Conservation (phyloP, 2,329 filamentous ascomycete genomes). For the Aureobasidium zeae region DNA sequence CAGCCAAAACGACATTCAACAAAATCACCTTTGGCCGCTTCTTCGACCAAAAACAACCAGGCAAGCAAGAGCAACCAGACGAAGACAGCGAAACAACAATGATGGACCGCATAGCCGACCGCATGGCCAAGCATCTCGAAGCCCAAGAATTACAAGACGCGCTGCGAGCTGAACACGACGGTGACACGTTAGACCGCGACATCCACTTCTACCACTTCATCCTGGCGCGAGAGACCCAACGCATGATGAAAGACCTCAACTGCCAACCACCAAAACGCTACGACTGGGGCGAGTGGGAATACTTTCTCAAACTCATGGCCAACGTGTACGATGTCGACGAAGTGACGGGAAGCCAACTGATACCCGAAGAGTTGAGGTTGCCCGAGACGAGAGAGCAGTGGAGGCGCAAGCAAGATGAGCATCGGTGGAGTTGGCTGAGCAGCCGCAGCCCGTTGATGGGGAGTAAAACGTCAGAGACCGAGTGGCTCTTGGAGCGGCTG, state of each 20-base stretch:
- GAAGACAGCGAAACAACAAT: slow-evolving; percentile 15
- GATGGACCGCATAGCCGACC: slow-evolving; percentile 22
- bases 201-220: slow-evolving; percentile 45
- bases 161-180: slow-evolving; percentile 32
- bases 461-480: slow-evolving; percentile 55
- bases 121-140: slow-evolving; percentile 33
- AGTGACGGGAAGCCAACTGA: slow-evolving; percentile 18
- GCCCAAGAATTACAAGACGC: slow-evolving; percentile 35
- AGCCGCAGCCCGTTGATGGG: slow-evolving; percentile 61
- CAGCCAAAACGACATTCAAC: slow-evolving; percentile 23
- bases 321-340: slow-evolving; percentile 34
- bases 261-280: slow-evolving; percentile 31
- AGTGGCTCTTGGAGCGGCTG: slow-evolving; percentile 63
- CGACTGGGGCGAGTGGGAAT: slow-evolving; percentile 37
- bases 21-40: slow-evolving; percentile 18
- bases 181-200: slow-evolving; percentile 38
- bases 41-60: not conserved
- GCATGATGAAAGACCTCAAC: slow-evolving; percentile 35
- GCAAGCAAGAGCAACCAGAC: not conserved
- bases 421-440: slow-evolving; percentile 63
- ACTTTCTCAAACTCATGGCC: slow-evolving; percentile 40
- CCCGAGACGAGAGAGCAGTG: slow-evolving; percentile 18
- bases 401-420: slow-evolving; percentile 17
- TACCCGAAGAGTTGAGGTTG: slow-evolving; percentile 17
- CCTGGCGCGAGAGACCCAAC: slow-evolving; percentile 36